Base-by-base conservation (phyloP, 2,329 filamentous ascomycete genomes). In the Botryotinia calthae region DNA sequence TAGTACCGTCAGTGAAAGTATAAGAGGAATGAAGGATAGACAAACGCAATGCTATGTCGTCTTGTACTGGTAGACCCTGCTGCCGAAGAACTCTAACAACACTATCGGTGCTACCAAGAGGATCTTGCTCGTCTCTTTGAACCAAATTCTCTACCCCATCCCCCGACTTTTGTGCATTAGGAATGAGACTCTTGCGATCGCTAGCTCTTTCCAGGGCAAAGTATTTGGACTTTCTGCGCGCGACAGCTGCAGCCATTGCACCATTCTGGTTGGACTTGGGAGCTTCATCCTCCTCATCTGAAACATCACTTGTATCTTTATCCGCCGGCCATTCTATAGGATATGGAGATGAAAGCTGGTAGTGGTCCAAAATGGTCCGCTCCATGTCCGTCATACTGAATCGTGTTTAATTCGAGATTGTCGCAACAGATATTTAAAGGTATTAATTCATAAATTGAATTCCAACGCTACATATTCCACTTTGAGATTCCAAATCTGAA, bases 61-160 rank as follows among this genome's bases (percentile, higher is more conserved):
- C 94, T 80, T 98, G 93, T 22, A 98, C 87, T 0, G 92, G 90
- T 59, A 98, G 82, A 2, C 94, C 94, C 75, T 92, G 85, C 76
- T 91, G 88, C 80, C 91, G 91, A 78, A 99, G 83, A 54, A 93
- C 89, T 78, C 91, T 87, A 70, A 98, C 90, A 12, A 99, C 95
- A 80, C 94, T 98, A 72, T 95, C 92, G 1, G 91, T 90, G 70
- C 90, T 90, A n/a, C 96, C 96, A 70, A 99, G 83, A 7, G 96
- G 94, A 83, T 99, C 96, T 2, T 93, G 89, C 82, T 99, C 97
- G 81, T 99, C 96, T 80, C 92, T 92, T 80, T 96, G 93, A 44
- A 97, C 93, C 74, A 95, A 83, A 78, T 90, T 96, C 76, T 93
- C 91, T 63, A 91, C 86, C 44, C 91, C 91, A 79, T 89, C 88